Base-by-base conservation (phyloP, 2,329 filamentous ascomycete species). In the Calonectria henricotiae region DNA sequence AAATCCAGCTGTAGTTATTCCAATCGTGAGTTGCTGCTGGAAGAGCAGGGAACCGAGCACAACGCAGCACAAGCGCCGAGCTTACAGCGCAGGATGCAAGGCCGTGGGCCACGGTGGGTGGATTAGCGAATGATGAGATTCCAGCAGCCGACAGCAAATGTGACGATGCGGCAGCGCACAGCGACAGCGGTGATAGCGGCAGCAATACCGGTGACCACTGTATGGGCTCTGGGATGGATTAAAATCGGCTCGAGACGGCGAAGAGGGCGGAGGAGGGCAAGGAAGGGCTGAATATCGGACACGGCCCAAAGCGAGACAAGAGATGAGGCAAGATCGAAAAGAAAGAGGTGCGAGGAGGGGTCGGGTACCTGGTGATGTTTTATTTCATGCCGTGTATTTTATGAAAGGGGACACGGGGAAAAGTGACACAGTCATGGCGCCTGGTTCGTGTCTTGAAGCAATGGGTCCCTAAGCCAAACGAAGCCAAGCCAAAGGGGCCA, bases 361-460 rank as follows among this genome's bases (percentile, higher is more conserved):
- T 75, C 71, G 75, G 75, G 75, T 72, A 74, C 75, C 70, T 75
- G 74, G 68, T 72, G 75, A 78, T 78, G 74, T 78, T 78, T 78
- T 78, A 78, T 78, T 78, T 77, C 75, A 66, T 78, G 73, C 69
- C 74, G 74, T 77, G 67, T 77, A 77, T 76, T 78, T 78, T 77
- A 78, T 78, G 76, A 78, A 78, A 76, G 76, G 76, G 76, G 73
- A 76, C 71, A 78, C 76, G 76, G 76, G 73, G 76, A 75, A 76
- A 76, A 78, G 75, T 77, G 76, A 77, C 76, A 78, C 76, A 78
- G 66, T 71, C 73, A 78, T 72, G 73, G 71, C 76, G 71, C 74
- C 76, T 70, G 74, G 75, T 76, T 75, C 76, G 76, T 78, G 77
- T 77, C 76, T 78, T 78, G 76, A 78, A 77, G 76, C 76, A 77